A percentile compares a stretch with the other conserved stretches of the same genome.
Evolutionary conservation across 78 protist genomes (phyloP).

Genomic region (Emiliania huxleyi): DNA sequence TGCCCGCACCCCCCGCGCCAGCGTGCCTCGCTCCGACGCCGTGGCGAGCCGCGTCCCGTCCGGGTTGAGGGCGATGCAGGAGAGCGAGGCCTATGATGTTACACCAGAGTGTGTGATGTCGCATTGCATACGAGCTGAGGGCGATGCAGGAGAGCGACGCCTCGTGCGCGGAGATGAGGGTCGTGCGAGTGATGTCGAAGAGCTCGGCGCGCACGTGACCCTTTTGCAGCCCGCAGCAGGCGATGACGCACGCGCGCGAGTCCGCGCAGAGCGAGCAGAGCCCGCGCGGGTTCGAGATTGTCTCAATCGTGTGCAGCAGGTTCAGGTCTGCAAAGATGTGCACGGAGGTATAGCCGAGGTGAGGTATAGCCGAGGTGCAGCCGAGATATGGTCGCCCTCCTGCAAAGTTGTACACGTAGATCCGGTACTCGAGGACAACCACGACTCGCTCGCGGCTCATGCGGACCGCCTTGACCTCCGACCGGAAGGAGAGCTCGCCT

Average conservation of each 20-base stretch:
- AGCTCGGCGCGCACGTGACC: conserved; percentile 54
- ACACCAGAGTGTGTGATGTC: too few relatives aligned
- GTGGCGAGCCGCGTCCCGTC: conserved; percentile 92
- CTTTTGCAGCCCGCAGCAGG: conserved; percentile 55
- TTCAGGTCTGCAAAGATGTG: conserved; percentile 86
- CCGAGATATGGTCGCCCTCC: too few relatives aligned
- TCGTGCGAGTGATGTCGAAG: conserved; percentile 32
- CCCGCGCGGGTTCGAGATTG: conserved; percentile 81
- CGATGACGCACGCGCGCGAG: conserved; percentile 27
- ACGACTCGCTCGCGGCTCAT: conserved; percentile 68
- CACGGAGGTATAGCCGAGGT: too few relatives aligned
- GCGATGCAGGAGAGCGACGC: conserved; percentile 53
- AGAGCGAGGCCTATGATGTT: conserved; percentile 65
- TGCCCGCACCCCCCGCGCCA: too few relatives aligned
- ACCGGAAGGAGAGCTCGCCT: conserved; percentile 85
- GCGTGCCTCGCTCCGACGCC: conserved; percentile 77
- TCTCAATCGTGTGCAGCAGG: conserved; percentile 76
- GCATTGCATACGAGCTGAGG: conserved; percentile 81
- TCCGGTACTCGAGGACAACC: conserved; percentile 80
- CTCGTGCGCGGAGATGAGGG: conserved; percentile 74
- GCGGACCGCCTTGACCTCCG: conserved; percentile 84
- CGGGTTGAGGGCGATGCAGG: conserved; percentile 52
- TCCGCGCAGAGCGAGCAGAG: conserved; percentile 76
- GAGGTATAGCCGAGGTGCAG: too few relatives aligned
- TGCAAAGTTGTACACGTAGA: conserved; percentile 87